These are phyloP conservation scores for Mrakiaceae sp. DNA, from an alignment of 1,284 basidiomycete species.

Conservation along the genomic window DNA sequence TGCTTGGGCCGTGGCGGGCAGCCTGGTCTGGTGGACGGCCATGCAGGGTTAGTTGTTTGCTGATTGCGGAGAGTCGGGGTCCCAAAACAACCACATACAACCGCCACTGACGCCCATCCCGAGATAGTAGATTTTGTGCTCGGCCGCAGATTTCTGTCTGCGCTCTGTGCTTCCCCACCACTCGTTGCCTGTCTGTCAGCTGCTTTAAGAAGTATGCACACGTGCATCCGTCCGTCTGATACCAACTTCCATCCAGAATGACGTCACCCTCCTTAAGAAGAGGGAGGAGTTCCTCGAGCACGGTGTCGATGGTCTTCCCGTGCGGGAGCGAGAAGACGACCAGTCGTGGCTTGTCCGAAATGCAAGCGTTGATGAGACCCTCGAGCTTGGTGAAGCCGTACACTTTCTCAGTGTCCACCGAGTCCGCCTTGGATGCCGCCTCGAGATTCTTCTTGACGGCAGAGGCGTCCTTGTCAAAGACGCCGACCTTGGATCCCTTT, in stretches of 20 bases:
- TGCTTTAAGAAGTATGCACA: no score
- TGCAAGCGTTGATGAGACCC: slow-evolving; percentile 22
- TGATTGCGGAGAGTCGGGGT: no score
- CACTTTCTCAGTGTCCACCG: slow-evolving; percentile 13
- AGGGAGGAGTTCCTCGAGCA: slow-evolving; percentile 25
- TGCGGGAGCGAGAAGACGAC: slow-evolving; percentile 30
- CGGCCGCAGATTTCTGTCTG: slow-evolving; percentile 11
- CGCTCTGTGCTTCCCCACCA: background rate
- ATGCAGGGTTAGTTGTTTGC: no score
- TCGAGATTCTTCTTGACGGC: slow-evolving; percentile 22
- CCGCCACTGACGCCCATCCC: slow-evolving; percentile 30
- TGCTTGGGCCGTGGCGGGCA: slow-evolving; percentile 27
- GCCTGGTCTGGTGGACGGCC: slow-evolving; percentile 22
- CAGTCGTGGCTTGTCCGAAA: slow-evolving; percentile 23
- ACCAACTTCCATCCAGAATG: slow-evolving; percentile 19
- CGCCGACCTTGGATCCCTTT: slow-evolving; percentile 18
- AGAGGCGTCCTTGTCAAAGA: slow-evolving; percentile 19
- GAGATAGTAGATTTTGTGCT: slow-evolving; percentile 24
- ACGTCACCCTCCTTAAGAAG: slow-evolving; percentile 27
- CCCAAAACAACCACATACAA: slow-evolving; percentile 20
- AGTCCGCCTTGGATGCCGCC: slow-evolving; percentile 21
- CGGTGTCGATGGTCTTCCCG: slow-evolving; percentile 26
- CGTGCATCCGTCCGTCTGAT: no score
- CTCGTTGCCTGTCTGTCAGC: background rate
- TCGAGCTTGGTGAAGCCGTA: slow-evolving; percentile 14